phyloP scores from a whole-genome alignment of 805 yeast genomes.

The Candida sanyiensis region DNA sequence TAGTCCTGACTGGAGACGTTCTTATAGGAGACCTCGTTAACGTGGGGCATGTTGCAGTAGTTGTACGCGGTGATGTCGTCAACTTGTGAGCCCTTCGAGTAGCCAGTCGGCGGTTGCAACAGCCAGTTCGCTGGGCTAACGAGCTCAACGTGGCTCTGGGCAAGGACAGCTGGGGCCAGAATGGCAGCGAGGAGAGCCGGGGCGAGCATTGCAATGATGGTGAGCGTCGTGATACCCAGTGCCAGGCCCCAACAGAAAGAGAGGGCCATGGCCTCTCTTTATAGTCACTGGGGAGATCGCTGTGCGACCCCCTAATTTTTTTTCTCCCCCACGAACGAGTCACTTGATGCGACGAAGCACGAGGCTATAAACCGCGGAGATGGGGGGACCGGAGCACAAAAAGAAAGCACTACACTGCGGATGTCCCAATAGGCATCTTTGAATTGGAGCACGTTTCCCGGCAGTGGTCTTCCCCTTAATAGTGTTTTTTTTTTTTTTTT shows the following conservation, averaged over 20 bases:
- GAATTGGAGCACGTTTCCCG: too few relatives aligned
- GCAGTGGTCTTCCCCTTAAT: too few relatives aligned
- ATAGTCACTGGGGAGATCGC: too few relatives aligned
- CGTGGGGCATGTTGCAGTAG: conserved; percentile 43
- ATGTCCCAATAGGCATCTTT: too few relatives aligned
- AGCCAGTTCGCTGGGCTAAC: conserved; percentile 16
- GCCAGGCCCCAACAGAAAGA: background rate
- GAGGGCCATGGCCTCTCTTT: background rate
- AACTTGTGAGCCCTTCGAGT: conserved; percentile 22
- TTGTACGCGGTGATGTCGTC: conserved; percentile 31
- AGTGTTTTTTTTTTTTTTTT: too few relatives aligned
- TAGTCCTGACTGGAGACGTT: conserved; percentile 25
- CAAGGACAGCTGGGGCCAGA: background rate
- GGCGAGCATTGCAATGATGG: conserved; percentile 4
- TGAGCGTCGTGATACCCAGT: background rate
- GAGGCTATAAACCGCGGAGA: too few relatives aligned
- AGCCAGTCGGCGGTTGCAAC: conserved; percentile 18
- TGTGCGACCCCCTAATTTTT: too few relatives aligned
- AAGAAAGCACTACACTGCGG: too few relatives aligned
- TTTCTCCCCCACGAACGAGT: too few relatives aligned
- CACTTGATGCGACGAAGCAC: too few relatives aligned
- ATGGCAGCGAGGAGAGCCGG: conserved; percentile 1
- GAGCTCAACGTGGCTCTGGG: conserved; percentile 14
- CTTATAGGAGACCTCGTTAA: conserved; percentile 26
- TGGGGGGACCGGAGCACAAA: too few relatives aligned